phyloP scores from a whole-genome alignment of 2,329 filamentous ascomycete species.

The Penicillium sp. region DNA sequence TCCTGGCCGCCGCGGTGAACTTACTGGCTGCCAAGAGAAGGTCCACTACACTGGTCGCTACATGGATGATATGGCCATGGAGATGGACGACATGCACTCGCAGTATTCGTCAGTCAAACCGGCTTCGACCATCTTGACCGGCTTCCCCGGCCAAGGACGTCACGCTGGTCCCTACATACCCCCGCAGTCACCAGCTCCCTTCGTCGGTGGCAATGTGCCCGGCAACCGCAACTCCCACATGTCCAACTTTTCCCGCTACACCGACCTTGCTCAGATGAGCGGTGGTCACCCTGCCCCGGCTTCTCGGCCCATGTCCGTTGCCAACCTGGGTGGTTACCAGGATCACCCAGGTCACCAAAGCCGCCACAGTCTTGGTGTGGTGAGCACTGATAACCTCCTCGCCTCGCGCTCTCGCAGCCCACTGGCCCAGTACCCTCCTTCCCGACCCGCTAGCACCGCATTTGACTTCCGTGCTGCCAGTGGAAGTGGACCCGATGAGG shows the following conservation, averaged over 20 bases:
- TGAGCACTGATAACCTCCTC: constrained; percentile 47
- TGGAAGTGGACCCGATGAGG: constrained; percentile 68
- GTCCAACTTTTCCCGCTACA: constrained; percentile 63
- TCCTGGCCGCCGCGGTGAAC: constrained; percentile 78
- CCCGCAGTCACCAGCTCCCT: constrained; percentile 74
- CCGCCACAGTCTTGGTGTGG: constrained; percentile 43
- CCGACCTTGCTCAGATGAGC: constrained; percentile 55
- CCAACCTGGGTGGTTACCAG: constrained; percentile 51
- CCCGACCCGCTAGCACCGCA: constrained; percentile 53
- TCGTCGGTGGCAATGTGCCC: constrained; percentile 51
- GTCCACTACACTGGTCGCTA: constrained; percentile 57
- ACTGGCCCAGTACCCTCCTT: constrained; percentile 45
- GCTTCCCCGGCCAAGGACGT: constrained; percentile 67
- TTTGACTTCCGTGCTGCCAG: constrained; percentile 59
- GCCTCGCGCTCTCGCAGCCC: constrained; percentile 48
- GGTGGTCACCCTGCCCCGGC: constrained; percentile 29
- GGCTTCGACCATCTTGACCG: constrained; percentile 80
- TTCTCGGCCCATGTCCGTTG: constrained; percentile 60
- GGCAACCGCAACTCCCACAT: constrained; percentile 67
- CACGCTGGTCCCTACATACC: constrained; percentile 67
- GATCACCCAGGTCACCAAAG: constrained; percentile 37
- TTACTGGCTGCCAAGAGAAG: constrained; percentile 62
- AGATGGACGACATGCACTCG: constrained; percentile 98
- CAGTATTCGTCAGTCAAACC: constrained; percentile 90
- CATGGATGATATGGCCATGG: constrained; percentile 67